Conservation (phyloP, 1,139 yeast genomes). For the Scheffersomyces segobiensis region DNA sequence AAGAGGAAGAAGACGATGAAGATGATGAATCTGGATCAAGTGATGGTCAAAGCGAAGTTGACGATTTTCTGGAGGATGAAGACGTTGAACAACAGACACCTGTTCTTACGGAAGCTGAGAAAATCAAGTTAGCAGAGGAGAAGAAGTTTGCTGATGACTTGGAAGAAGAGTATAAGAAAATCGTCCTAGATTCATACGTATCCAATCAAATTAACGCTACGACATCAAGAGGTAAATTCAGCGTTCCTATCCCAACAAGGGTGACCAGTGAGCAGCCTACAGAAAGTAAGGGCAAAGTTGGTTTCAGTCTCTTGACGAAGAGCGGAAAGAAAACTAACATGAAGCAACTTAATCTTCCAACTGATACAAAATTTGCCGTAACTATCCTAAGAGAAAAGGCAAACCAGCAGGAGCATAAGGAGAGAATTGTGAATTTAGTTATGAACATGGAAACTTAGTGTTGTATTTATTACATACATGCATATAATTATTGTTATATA, state of each 20-base stretch:
- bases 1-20: constrained; percentile 5
- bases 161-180: constrained; percentile 53
- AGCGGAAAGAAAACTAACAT: constrained; percentile 48
- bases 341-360: constrained; percentile 49
- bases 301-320: constrained; percentile 56
- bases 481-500: not conserved
- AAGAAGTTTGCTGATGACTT: constrained; percentile 49
- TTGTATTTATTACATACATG: not conserved
- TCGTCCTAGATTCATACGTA: constrained; percentile 52
- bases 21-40: not conserved
- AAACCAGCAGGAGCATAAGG: constrained; percentile 35
- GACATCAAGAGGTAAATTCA: constrained; percentile 13
- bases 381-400: constrained; percentile 33
- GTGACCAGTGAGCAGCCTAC: constrained; percentile 3
- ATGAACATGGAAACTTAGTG: constrained; percentile 32
- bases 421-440: constrained; percentile 44
- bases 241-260: constrained; percentile 22
- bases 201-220: constrained; percentile 22
- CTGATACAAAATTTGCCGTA: constrained; percentile 49
- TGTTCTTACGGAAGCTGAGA: constrained; percentile 24
- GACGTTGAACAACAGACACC: constrained; percentile 14
- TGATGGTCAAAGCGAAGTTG: constrained; percentile 9
- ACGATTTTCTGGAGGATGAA: constrained; percentile 7
- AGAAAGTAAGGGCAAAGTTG: constrained; percentile 21
- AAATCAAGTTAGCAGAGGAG: constrained; percentile 38